Percentiles rank a stretch among this genome's conserved stretches.
These are phyloP conservation scores for Pyracantha coccinea DNA, from an alignment of 331 rosid species.

Conservation along the genomic window DNA sequence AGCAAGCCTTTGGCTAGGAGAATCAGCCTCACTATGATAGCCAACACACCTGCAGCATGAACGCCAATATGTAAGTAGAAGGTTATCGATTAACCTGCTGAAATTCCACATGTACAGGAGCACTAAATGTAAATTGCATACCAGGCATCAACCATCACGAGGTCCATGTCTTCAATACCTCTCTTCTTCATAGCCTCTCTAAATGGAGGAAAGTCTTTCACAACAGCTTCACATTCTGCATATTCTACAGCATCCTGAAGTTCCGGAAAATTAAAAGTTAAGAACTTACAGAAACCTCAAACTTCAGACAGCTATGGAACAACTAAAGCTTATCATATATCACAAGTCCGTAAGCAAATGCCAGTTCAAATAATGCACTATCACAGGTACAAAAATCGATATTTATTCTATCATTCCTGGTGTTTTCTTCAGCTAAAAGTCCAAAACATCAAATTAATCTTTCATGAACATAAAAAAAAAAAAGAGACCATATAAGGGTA, in stretches of 20 bases:
- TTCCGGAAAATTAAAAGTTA: neutral
- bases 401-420: no score
- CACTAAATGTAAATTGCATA: conserved; percentile 11
- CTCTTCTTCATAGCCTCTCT: conserved; percentile 96
- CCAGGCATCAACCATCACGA: conserved; percentile 99
- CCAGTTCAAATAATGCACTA: no score
- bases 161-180: conserved; percentile 97
- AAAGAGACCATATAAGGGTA: neutral
- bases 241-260: conserved; percentile 89
- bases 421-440: no score
- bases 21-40: conserved; percentile 75
- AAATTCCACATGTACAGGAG: neutral
- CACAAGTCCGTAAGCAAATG: no score
- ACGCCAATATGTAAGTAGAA: neutral
- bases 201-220: conserved; percentile 85
- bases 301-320: neutral
- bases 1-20: conserved; percentile 86
- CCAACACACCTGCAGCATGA: conserved; percentile 78
- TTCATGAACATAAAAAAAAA: no score
- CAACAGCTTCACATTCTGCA: conserved; percentile 96
- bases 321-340: neutral
- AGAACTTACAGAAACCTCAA: neutral
- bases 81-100: neutral
- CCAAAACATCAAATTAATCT: no score
- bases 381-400: no score